Evolutionary conservation across 73 alveolate genomes (phyloP), one percentile per base, ranked within the genome.

Genomic region (Stentor roeselii): DNA sequence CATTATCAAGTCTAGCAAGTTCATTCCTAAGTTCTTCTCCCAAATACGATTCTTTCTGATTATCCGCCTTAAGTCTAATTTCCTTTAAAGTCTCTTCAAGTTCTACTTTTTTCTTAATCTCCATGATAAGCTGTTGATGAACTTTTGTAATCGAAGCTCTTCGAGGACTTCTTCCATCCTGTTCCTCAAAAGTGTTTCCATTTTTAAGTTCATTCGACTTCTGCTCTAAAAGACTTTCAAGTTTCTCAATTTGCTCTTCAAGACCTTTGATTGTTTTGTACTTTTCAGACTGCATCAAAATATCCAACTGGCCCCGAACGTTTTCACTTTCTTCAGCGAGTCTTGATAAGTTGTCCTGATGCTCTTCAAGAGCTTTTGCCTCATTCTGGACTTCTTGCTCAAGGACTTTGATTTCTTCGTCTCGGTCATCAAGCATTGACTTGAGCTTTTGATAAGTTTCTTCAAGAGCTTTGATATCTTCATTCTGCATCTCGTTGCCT

Each of bases 401-500:
- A 11, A 50, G 21, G 30, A 11, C 30, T 50, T 50, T 50, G 67
- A 50, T 50, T 50, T 50, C 67, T 6, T 50, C 67, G 21, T 50
- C 67, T 50, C 67, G 6, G 67, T 50, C 67, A 6, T 6, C 67
- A 6, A 50, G 21, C 67, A 50, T 50, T 50, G 6, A 11, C 67
- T 50, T 50, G 30, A 50, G 67, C 21, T 50, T 50, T 50, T 50
- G 30, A 50, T 50, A 50, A 50, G 67, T 50, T 21, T 50, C 67
- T 50, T 50, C 67, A 50, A 50, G 67, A 21, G 21, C 67, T 50
- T 50, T 50, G 67, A 50, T 50, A 50, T 50, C 67, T 21, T 50
- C 67, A 21, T 50, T 50, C 67, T 50, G 67, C 67, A 50, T 50
- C 67, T 50, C 67, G 67, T 50, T 50, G 67, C 67, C 67, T 50